Percentiles rank a stretch among this genome's conserved stretches.
phyloP scores from a whole-genome alignment of 2,329 filamentous ascomycete species.

The Aspergillus cejpii region DNA sequence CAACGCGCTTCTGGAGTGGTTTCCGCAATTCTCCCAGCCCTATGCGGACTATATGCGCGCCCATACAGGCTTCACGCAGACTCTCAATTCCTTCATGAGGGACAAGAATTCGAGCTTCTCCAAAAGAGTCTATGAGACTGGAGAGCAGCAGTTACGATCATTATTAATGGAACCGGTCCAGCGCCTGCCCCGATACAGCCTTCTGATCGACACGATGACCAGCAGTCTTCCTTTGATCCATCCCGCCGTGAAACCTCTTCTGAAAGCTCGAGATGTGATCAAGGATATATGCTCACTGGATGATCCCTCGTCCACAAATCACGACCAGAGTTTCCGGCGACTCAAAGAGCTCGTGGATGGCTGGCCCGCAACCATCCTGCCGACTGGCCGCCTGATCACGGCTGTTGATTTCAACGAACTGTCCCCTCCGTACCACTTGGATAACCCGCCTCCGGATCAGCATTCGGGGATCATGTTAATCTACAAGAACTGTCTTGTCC shows the following conservation, averaged over 20 bases:
- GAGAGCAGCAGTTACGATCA: slow-evolving; percentile 85
- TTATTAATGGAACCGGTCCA: slow-evolving; percentile 95
- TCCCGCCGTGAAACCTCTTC: slow-evolving; percentile 71
- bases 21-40: slow-evolving; percentile 82
- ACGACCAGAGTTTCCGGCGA: slow-evolving; percentile 65
- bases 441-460: slow-evolving; percentile 38
- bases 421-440: slow-evolving; percentile 59
- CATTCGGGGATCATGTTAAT: slow-evolving; percentile 68
- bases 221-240: slow-evolving; percentile 78
- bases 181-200: slow-evolving; percentile 83
- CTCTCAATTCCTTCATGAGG: slow-evolving; percentile 69
- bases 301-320: slow-evolving; percentile 56
- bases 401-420: slow-evolving; percentile 76
- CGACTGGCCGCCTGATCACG: slow-evolving; percentile 69
- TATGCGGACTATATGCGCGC: slow-evolving; percentile 91
- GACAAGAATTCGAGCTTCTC: slow-evolving; percentile 76
- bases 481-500: slow-evolving; percentile 73
- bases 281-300: slow-evolving; percentile 96
- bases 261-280: slow-evolving; percentile 87
- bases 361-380: slow-evolving; percentile 67
- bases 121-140: slow-evolving; percentile 69
- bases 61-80: slow-evolving; percentile 76
- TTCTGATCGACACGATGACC: slow-evolving; percentile 94
- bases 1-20: slow-evolving; percentile 79
- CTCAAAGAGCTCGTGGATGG: slow-evolving; percentile 68